Base-by-base conservation (phyloP, 371 early-diverging fungal species). In the Mucor saturninus region DNA sequence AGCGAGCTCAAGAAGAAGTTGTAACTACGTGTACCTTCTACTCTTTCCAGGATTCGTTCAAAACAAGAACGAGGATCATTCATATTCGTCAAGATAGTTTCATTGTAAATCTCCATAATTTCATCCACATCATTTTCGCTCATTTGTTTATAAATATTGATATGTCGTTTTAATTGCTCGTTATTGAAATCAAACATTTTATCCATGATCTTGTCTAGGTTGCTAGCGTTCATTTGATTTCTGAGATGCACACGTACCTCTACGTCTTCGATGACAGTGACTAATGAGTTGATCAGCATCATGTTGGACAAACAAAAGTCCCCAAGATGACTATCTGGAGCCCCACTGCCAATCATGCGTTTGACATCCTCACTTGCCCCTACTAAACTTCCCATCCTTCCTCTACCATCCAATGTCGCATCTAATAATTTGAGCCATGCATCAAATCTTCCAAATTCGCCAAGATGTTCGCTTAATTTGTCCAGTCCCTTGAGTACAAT, bases 261-360 rank as follows among this genome's bases (percentile, higher is more conserved):
- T 5, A 90, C 86, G 62, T 93, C 91, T 50, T 92, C 91, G 7
- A 89, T 85, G 2, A 91, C 90, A 28, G 86, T 86, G 7, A 94
- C 84, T 0, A 94, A 69, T 0, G 92, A 90, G 64, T 94, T 94
- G 67, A 94, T 84, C 30, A 94, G 78, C 65, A 94, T 90, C 81
- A 94, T 85, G 65, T 90, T 91, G 15, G 93, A 90, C 31, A 94
- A 72, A 63, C 85, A 89, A 54, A 91, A 93, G 68, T 94, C 94
- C 28, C 84, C 83, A 40, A 94, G 68, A n/a, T 93, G 91, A 30
- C 82, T 83, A 60, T 94, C 94, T 9, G 84, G 80, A 13, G 86
- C 84, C 38, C 74, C 73, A 39, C 70, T 67, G 28, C 83, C 83
- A 5, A 85, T 86, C 30, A 86, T 61, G 64, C 88, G 83, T 35